phyloP scores from a whole-genome alignment of 306 rosid genomes.

The Boehmeria nivea region DNA sequence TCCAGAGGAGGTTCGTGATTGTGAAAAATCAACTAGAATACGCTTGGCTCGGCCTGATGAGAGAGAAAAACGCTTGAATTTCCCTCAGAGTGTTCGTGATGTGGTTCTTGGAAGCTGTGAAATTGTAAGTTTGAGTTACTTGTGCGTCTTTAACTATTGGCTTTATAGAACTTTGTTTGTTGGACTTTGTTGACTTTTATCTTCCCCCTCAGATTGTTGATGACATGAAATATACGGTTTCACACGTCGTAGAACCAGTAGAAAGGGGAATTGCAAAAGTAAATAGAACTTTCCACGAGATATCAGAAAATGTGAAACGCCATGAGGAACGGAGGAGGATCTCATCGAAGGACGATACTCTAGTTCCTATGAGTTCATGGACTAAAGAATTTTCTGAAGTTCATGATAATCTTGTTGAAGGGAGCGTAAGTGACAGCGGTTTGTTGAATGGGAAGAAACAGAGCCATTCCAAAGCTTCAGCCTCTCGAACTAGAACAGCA shows the following conservation, averaged over 20 bases:
- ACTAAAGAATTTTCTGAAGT: slow-evolving; percentile 61
- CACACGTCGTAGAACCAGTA: slow-evolving; percentile 92
- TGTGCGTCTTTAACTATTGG: slow-evolving; percentile 1
- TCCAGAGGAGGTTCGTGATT: slow-evolving; percentile 88
- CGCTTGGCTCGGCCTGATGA: slow-evolving; percentile 52
- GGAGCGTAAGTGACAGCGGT: slow-evolving; percentile 89
- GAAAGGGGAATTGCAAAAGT: slow-evolving; percentile 87
- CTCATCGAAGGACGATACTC: slow-evolving; percentile 60
- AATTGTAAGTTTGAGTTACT: slow-evolving; percentile 56
- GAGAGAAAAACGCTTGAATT: slow-evolving; percentile 61
- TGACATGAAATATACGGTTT: slow-evolving; percentile 94
- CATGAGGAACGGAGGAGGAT: slow-evolving; percentile 67
- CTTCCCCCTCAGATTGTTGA: slow-evolving; percentile 69
- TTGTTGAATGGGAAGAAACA: slow-evolving; percentile 46
- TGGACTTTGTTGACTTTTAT: slow-evolving; percentile 23
- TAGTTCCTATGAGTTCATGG: slow-evolving; percentile 73
- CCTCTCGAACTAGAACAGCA: slow-evolving; percentile 32
- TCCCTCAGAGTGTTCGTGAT: slow-evolving; percentile 85
- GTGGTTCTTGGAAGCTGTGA: slow-evolving; percentile 93
- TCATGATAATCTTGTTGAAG: slow-evolving; percentile 52
- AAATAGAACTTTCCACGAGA: slow-evolving; percentile 70
- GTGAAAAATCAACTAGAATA: slow-evolving; percentile 62
- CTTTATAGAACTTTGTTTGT: not conserved
- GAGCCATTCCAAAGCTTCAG: slow-evolving; percentile 43
- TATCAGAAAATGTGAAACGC: slow-evolving; percentile 93